phyloP scores from a whole-genome alignment of 2,329 filamentous ascomycete species.

The Botrytis tulipae region DNA sequence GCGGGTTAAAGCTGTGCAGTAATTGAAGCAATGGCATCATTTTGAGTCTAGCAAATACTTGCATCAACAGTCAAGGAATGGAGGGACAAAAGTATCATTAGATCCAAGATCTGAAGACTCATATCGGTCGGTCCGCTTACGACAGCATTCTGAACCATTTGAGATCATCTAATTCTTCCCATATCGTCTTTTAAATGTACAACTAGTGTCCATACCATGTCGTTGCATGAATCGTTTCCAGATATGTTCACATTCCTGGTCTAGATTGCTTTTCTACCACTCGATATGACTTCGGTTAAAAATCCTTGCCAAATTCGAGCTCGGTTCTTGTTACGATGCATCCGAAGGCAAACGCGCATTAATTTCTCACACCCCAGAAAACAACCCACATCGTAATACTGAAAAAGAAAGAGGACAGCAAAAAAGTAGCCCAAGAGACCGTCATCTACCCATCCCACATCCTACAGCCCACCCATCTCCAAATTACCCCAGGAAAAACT shows the following conservation, averaged over 20 bases:
- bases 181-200: neutral
- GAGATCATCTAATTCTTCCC: neutral
- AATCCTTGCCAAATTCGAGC: slow-evolving; percentile 15
- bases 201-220: slow-evolving; percentile 3
- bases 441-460: slow-evolving; percentile 13
- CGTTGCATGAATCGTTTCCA: slow-evolving; percentile 9
- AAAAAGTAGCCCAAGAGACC: slow-evolving; percentile 1
- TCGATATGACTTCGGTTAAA: slow-evolving; percentile 7
- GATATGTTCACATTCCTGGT: neutral
- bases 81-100: neutral
- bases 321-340: slow-evolving; percentile 10
- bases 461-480: slow-evolving; percentile 1
- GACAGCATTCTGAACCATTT: neutral
- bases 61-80: neutral
- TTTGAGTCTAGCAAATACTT: neutral
- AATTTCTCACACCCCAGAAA: neutral
- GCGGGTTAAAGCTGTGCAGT: neutral
- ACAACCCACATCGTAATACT: slow-evolving; percentile 15
- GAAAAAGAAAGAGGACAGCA: slow-evolving; percentile 2
- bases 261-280: neutral
- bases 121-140: neutral
- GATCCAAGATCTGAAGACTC: neutral
- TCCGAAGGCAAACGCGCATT: slow-evolving; percentile 15
- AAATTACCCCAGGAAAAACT: slow-evolving; percentile 17
- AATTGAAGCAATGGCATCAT: neutral